Base-by-base conservation (phyloP, 2,329 filamentous ascomycete genomes). In the Fusarium siculi region DNA sequence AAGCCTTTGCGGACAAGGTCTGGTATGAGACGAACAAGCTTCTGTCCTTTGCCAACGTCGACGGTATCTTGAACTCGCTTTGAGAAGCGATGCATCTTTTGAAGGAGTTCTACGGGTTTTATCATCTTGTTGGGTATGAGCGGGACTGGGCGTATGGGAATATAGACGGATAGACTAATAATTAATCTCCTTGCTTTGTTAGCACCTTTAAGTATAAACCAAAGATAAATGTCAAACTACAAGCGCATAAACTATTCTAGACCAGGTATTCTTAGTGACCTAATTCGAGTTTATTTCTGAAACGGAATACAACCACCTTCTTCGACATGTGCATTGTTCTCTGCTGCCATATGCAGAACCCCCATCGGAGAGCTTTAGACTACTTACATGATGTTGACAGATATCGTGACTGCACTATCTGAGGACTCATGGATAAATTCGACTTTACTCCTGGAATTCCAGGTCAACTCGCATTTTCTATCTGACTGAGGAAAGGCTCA, bases 11-110 rank as follows among this genome's bases (percentile, higher is more conserved):
- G n/a, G 77, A 84, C 5, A 75, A 74, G 21, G 59, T 85, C 6
- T 86, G 83, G 84, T 69, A 79, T 1, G 82, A 84, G 69, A 84
- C 82, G 11, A 63, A 84, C 52, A 57, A 72, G 5, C 79, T 81
- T 37, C 77, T 83, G n/a, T 76, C 76, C 1, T 83, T 84, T 70
- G 79, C 77, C 23, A 58, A 76, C 28, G 30, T 77, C 11, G 56
- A 77, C n/a, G 63, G 50, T 3, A 71, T 74, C 25, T 19, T 76
- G 7, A 49, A 62, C 15, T 72, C 68, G 7, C 21, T 76, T 28
- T 75, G 54, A 18, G 39, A 15, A 58, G 6, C 12, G 21, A 12
- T 39, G 18, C 12, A 2, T 21, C 0, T 28, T n/a, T n/a, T n/a
- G 3, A 8, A 18, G 25, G 21, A 32, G 28, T 32, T 23, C 6